Conservation (phyloP, 2,329 filamentous ascomycete species). For the Pseudopyrenochaeta lycopersici region DNA sequence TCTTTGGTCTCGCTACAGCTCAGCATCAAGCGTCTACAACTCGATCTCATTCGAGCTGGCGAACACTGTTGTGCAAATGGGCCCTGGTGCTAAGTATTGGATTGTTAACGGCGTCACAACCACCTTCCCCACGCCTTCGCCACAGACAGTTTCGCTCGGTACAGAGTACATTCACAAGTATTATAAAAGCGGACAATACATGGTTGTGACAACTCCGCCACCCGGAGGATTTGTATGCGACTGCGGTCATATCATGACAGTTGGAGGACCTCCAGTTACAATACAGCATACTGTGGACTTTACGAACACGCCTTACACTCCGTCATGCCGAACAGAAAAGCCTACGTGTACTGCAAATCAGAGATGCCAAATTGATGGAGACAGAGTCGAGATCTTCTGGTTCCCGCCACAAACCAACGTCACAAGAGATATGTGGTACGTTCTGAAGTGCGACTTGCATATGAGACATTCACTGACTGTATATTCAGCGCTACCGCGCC, state of each 20-base stretch:
- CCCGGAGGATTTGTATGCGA: slow-evolving; percentile 16
- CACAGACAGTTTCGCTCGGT: slow-evolving; percentile 15
- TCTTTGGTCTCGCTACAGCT: slow-evolving; percentile 23
- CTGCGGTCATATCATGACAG: slow-evolving; percentile 19
- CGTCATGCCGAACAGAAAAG: slow-evolving; percentile 23
- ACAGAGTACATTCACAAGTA: slow-evolving; percentile 15
- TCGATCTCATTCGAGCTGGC: slow-evolving; percentile 16
- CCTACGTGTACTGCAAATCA: slow-evolving; percentile 23
- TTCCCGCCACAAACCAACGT: slow-evolving; percentile 25
- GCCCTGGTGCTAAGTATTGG: slow-evolving; percentile 15
- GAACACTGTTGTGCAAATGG: slow-evolving; percentile 19
- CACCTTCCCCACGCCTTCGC: slow-evolving; percentile 16
- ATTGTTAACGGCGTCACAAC: slow-evolving; percentile 20
- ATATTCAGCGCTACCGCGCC: slow-evolving; percentile 11
- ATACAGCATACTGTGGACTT: slow-evolving; percentile 17
- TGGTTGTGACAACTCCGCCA: slow-evolving; percentile 17
- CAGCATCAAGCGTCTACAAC: slow-evolving; percentile 21
- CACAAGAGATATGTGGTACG: slow-evolving; percentile 18
- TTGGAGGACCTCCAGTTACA: slow-evolving; percentile 19
- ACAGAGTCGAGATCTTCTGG: slow-evolving; percentile 22
- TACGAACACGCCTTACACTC: slow-evolving; percentile 23
- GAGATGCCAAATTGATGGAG: slow-evolving; percentile 19
- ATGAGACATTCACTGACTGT: too few relatives aligned
- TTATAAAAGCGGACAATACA: slow-evolving; percentile 5
- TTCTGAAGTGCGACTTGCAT: too few relatives aligned